Evolutionary conservation across 352 stramenopile species (phyloP), one percentile per base, ranked within the genome.

Genomic region (Pythium insidiosum): DNA sequence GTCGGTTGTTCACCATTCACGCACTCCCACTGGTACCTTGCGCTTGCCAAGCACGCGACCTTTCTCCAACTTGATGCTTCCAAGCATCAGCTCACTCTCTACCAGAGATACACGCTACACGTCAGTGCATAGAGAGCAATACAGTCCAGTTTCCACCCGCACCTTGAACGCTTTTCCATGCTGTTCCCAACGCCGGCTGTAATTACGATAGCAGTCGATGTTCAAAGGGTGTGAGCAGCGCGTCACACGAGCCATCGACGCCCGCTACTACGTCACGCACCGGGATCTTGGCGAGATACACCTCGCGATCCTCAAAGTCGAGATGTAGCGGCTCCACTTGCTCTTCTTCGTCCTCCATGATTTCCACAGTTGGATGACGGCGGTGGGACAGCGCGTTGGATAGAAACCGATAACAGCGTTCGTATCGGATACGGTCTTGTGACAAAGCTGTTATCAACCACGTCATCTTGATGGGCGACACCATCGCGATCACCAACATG

Each of bases 311-410:
- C 65, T 93, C 77, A 23, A 89, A 73, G 50, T 93, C 80, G 33
- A 93, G 62, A 57, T 90, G 80, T 60, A 93, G 59, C 37, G 79
- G 80, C 77, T 96, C 85, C 35, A 95, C 77, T n/a, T 95, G 68
- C 40, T 95, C 70, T 33, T 91, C 78, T 42, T 95, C 85, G 49
- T 96, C 75, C 6, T 68, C 61, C 73, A 89, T 89, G n/a, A n/a
- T n/a, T n/a, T n/a, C n/a, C n/a, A n/a, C n/a, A n/a, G n/a, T n/a
- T n/a, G n/a, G n/a, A n/a, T n/a, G n/a, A n/a, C n/a, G n/a, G n/a
- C n/a, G n/a, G n/a, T n/a, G n/a, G n/a, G n/a, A n/a, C n/a, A n/a
- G n/a, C n/a, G n/a, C n/a, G n/a, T n/a, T n/a, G n/a, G n/a, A n/a
- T n/a, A n/a, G n/a, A n/a, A n/a, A n/a, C n/a, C n/a, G n/a, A n/a